Evolutionary conservation across 2,329 filamentous ascomycete genomes (phyloP), one percentile per base, ranked within the genome.

Genomic region (Trichoderma guizhouense): DNA sequence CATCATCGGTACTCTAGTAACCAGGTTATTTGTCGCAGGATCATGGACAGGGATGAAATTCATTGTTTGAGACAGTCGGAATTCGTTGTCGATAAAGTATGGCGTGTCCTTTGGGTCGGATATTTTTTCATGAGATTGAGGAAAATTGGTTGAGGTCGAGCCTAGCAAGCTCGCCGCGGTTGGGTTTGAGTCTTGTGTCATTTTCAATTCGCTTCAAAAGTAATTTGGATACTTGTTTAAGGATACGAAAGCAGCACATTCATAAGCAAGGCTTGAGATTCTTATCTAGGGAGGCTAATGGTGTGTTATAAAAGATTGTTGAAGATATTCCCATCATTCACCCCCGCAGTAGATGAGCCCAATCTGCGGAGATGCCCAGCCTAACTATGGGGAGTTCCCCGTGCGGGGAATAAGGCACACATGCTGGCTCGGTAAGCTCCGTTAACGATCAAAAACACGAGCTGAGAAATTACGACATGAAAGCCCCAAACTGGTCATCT

Each of bases 211-310:
- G 18, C 5, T 18, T 21, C 1, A 3, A 51, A 21, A 51, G 43
- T 21, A 51, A 51, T 24, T 0, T 51, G 2, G n/a, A 21, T 18
- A 39, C 32, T 21, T 0, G 5, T 30, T 51, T 24, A 0, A 51
- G n/a, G n/a, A 24, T 51, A 1, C n/a, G 11, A 21, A 1, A 12
- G n/a, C 5, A 0, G 2, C 9, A 21, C n/a, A 51, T 0, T 51
- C 1, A 51, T 21, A 21, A 21, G 9, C 43, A 21, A 12, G 2
- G 2, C n/a, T 24, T 51, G 5, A 21, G n/a, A 51, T 6, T 51
- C 43, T 21, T 51, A 21, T 21, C 1, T 0, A 47, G 43, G 18
- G 43, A 47, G 18, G 43, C n/a, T 21, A 0, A 7, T 47, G 0
- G 6, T 39, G 43, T 47, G 8, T 21, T 47, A n/a, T 47, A 2